phyloP scores from a whole-genome alignment of 1,139 yeast species.

The Lodderomyces metapsilosis region DNA sequence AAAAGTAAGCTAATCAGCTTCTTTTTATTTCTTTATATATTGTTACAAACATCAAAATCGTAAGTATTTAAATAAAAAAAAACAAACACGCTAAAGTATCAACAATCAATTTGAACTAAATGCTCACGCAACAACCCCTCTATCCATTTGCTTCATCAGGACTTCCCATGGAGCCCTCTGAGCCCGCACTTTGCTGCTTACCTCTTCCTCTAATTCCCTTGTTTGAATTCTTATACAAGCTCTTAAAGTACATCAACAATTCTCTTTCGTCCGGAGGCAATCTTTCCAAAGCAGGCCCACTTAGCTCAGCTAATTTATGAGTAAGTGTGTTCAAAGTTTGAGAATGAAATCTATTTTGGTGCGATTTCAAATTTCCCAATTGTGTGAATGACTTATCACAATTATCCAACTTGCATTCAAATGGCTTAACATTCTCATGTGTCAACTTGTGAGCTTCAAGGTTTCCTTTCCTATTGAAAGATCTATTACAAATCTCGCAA shows the following conservation, averaged over 20 bases:
- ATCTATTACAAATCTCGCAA: constrained; percentile 69
- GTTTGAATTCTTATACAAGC: constrained; percentile 80
- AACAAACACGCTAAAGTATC: not conserved
- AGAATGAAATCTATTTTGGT: constrained; percentile 85
- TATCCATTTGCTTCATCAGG: not conserved
- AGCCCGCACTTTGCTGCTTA: constrained; percentile 23
- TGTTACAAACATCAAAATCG: constrained; percentile 3
- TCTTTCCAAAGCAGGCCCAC: constrained; percentile 44
- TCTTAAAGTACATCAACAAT: constrained; percentile 74
- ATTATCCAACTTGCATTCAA: constrained; percentile 71
- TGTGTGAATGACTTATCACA: constrained; percentile 89
- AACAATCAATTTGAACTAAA: not conserved
- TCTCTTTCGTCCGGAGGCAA: constrained; percentile 62
- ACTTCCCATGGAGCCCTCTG: not conserved
- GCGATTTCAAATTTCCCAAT: constrained; percentile 88
- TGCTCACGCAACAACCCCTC: too few species aligned
- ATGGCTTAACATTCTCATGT: constrained; percentile 78
- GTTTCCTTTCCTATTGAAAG: constrained; percentile 87
- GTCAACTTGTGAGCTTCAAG: constrained; percentile 82
- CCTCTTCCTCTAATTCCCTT: constrained; percentile 93
- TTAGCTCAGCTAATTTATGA: constrained; percentile 57
- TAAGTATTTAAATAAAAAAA: not conserved
- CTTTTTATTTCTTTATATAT: not conserved
- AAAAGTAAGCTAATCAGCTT: not conserved
- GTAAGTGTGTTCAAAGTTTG: constrained; percentile 68